Conservation (phyloP, 1,284 basidiomycete species). For the Coniferiporia sulphurascens region DNA sequence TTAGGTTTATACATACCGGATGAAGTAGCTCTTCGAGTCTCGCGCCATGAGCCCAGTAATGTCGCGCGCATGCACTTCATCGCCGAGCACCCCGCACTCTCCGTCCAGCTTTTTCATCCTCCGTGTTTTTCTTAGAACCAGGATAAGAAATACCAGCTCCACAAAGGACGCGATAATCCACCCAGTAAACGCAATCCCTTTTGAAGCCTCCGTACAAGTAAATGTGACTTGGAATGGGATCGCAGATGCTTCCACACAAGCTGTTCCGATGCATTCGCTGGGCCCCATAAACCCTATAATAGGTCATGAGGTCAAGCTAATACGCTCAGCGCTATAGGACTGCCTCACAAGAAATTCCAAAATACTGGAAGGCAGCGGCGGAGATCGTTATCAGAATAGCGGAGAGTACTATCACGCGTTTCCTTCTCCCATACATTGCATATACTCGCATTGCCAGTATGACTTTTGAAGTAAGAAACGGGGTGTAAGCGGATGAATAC, state of each 20-base stretch:
- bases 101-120: not conserved
- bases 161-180: not conserved
- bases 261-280: conserved; percentile 2
- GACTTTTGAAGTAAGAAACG: not conserved
- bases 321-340: no score
- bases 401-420: not conserved
- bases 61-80: not conserved
- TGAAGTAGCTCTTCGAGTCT: conserved; percentile 10
- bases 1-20: not conserved
- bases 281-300: not conserved
- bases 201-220: conserved; percentile 1
- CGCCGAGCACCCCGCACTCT: not conserved
- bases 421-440: conserved; percentile 3
- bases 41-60: conserved; percentile 3
- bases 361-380: not conserved
- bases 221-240: not conserved
- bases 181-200: not conserved
- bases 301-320: no score
- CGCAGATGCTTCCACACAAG: not conserved
- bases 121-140: not conserved
- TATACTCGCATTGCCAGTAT: conserved; percentile 1
- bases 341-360: not conserved
- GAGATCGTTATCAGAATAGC: conserved; percentile 2
- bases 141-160: conserved; percentile 2
- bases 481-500: not conserved